Evolutionary conservation across 768 basidiomycete species (phyloP).

Genomic region (Boletus pseudopeckii): DNA sequence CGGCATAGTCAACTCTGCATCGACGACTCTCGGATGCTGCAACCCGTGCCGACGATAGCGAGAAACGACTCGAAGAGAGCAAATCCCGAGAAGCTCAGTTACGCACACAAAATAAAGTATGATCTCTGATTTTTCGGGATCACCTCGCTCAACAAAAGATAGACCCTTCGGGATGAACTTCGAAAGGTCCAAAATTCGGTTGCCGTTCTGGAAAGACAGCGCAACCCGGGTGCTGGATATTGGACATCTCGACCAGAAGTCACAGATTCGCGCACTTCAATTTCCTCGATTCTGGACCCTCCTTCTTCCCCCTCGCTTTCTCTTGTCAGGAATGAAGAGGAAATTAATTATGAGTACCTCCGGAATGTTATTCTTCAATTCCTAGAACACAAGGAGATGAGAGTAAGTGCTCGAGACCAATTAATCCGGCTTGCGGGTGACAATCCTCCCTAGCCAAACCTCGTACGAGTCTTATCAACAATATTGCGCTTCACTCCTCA

Average conservation of each 20-base stretch:
- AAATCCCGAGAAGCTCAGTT: constrained; percentile 68
- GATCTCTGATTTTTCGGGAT: constrained; percentile 3
- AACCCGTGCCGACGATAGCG: constrained; percentile 48
- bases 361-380: constrained; percentile 97
- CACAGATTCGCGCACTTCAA: constrained; percentile 34
- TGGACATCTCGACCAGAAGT: constrained; percentile 57
- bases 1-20: constrained; percentile 41
- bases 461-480: constrained; percentile 87
- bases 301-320: constrained; percentile 35
- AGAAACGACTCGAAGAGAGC: constrained; percentile 70
- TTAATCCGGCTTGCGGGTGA: not conserved
- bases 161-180: constrained; percentile 91
- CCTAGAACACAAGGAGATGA: constrained; percentile 97
- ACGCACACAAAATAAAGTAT: constrained; percentile 75
- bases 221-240: constrained; percentile 93
- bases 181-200: constrained; percentile 95
- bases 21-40: constrained; percentile 48
- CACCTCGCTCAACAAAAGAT: constrained; percentile 10
- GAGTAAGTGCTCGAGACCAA: constrained; percentile 52
- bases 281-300: constrained; percentile 42
- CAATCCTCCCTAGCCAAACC: constrained; percentile 59
- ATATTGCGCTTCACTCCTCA: constrained; percentile 94
- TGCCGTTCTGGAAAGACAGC: constrained; percentile 82
- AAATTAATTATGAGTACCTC: constrained; percentile 92
- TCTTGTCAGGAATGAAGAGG: constrained; percentile 65